Evolutionary conservation across 768 basidiomycete species (phyloP).

Genomic region (Tylopilus rubrobrunneus): DNA sequence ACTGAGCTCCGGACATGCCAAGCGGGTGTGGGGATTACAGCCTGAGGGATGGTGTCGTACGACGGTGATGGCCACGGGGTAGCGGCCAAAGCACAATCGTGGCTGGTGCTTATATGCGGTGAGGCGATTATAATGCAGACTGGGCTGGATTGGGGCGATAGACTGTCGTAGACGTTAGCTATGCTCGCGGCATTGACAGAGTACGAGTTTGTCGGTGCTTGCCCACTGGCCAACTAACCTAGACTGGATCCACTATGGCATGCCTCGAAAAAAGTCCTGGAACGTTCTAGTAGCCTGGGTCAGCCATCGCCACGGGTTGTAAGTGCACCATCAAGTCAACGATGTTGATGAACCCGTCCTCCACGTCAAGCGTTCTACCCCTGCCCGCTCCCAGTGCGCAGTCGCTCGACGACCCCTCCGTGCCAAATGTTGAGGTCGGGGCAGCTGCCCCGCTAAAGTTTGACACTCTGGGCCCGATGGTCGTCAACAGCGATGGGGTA

Average conservation of each 20-base stretch:
- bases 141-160: too few relatives aligned
- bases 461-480: conserved; percentile 61
- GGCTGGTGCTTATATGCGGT: conserved; percentile 10
- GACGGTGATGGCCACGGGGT: neutral
- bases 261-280: too few relatives aligned
- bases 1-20: conserved; percentile 9
- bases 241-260: too few relatives aligned
- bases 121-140: conserved; percentile 4
- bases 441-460: conserved; percentile 40
- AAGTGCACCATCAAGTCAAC: too few relatives aligned
- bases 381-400: conserved; percentile 5
- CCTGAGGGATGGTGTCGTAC: neutral
- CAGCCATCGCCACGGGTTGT: too few relatives aligned
- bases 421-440: conserved; percentile 12
- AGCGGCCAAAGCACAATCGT: neutral
- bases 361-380: conserved; percentile 2
- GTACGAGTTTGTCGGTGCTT: too few relatives aligned
- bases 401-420: conserved; percentile 6
- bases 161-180: too few relatives aligned
- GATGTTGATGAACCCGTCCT: conserved; percentile 9
- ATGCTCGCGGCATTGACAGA: too few relatives aligned
- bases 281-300: too few relatives aligned
- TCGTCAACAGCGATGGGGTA: conserved; percentile 66
- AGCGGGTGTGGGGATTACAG: neutral
- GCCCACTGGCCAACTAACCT: too few relatives aligned